Conservation (phyloP, 2,329 filamentous ascomycete species). For the Clonostachys rosea region DNA sequence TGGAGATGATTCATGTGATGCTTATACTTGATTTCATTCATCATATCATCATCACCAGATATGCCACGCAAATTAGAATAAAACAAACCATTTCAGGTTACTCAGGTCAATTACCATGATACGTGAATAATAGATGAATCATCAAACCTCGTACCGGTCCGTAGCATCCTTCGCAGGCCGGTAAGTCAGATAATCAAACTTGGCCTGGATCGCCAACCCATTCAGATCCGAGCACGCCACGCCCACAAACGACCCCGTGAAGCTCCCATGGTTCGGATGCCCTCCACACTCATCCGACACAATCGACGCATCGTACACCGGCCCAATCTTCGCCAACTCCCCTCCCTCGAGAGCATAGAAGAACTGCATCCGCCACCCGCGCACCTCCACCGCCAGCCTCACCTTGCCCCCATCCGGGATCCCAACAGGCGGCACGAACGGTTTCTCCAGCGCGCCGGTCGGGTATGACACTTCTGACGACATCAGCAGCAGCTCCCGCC, state of each 20-base stretch:
- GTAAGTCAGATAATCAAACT: constrained; percentile 49
- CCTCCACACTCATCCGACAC: constrained; percentile 60
- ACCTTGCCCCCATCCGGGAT: constrained; percentile 53
- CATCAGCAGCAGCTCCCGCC: constrained; percentile 53
- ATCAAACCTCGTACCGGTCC: constrained; percentile 39
- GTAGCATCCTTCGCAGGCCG: constrained; percentile 37
- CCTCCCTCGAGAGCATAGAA: constrained; percentile 43
- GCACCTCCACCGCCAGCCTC: constrained; percentile 42
- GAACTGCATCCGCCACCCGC: constrained; percentile 48
- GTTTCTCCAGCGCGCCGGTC: constrained; percentile 36
- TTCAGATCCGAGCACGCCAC: constrained; percentile 52
- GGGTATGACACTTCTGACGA: constrained; percentile 53
- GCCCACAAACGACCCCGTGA: constrained; percentile 57
- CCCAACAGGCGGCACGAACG: constrained; percentile 33
- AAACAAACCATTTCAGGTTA: no score
- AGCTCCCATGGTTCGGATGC: constrained; percentile 56
- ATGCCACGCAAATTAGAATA: no score
- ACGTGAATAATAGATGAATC: no score
- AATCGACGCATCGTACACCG: constrained; percentile 53
- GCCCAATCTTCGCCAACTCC: constrained; percentile 42
- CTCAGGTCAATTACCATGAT: no score
- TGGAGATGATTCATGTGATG: no score
- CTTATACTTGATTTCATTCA: no score
- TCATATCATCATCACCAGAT: no score
- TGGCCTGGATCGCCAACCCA: constrained; percentile 37